Base-by-base conservation (phyloP, 2,329 filamentous ascomycete genomes). In the Fusarium oligoseptatum region DNA sequence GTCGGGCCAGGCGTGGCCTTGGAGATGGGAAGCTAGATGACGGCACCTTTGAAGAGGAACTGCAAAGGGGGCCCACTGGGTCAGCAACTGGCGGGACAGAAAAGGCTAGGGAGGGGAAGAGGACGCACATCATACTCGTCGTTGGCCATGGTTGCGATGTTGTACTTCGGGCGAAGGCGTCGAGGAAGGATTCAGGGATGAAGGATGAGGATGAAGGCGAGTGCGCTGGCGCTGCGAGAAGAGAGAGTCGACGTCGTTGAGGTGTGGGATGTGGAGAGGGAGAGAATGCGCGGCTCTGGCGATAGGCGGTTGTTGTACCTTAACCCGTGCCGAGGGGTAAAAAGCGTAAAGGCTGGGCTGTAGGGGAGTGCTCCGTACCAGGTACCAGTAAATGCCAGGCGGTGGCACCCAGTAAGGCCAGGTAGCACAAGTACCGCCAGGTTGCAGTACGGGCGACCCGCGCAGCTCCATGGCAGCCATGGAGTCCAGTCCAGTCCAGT, bases 11-110 rank as follows among this genome's bases (percentile, higher is more conserved):
- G 72, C 65, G 63, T 67, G 70, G 71, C 65, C 70, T 73, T 24
- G 52, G 60, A 68, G 66, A 67, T 73, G 70, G 66, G 32, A 34
- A 34, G 32, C 32, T 72, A 80, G 79, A 77, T 77, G 71, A 79
- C 72, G 78, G 78, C 88, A 97, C 95, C 95, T 94, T 99, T 98
- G 92, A 99, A 99, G 84, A 98, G 95, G 85, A 98, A 98, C 95
- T 98, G 85, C 75, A 73, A 74, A 80, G 72, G 74, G 77, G 74
- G 74, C 62, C 70, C 66, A 74, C 67, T 84, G 73, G 73, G 78
- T 82, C 79, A 81, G 81, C 78, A 80, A 72, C 76, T 75, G 73
- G 73, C 66, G 76, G 75, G 64, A 73, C 68, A 74, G 64, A 66
- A 61, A 73, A 63, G 71, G 58, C 72, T 66, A 68, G 45, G 66